A percentile compares a stretch with the other conserved stretches of the same genome.
Conservation (phyloP, 2,329 filamentous ascomycete genomes). For the Ambrosiella xylebori region DNA sequence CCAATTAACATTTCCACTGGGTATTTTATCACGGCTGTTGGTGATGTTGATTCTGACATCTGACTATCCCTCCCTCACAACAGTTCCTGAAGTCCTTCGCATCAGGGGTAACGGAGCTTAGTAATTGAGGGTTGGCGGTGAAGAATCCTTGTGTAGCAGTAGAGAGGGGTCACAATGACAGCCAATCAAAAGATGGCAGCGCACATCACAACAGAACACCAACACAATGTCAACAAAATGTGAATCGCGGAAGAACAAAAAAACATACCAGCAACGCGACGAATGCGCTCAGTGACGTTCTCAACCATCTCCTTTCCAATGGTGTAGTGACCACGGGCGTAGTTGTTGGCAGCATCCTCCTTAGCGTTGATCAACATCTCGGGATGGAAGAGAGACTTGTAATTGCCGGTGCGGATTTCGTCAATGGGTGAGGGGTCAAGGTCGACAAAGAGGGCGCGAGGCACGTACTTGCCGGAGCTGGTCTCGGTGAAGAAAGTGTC, state of each 20-base stretch:
- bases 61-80: neutral
- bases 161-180: neutral
- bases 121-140: neutral
- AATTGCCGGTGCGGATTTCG: constrained; percentile 51
- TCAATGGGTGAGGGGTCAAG: constrained; percentile 57
- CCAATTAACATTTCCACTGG: no score
- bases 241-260: neutral
- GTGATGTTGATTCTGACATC: neutral
- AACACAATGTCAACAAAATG: neutral
- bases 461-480: constrained; percentile 53
- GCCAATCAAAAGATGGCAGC: neutral
- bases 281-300: constrained; percentile 50
- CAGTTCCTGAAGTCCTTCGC: neutral
- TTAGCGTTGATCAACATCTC: constrained; percentile 57
- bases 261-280: constrained; percentile 46
- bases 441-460: constrained; percentile 55
- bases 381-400: constrained; percentile 55
- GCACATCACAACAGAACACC: neutral
- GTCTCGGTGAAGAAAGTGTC: constrained; percentile 63
- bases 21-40: no score
- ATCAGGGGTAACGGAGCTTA: neutral
- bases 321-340: constrained; percentile 59
- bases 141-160: neutral
- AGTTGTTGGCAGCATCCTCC: constrained; percentile 65
- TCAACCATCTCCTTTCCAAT: constrained; percentile 64